Evolutionary conservation across 805 yeast species (phyloP).

Genomic region (Pichia pseudocactophila): DNA sequence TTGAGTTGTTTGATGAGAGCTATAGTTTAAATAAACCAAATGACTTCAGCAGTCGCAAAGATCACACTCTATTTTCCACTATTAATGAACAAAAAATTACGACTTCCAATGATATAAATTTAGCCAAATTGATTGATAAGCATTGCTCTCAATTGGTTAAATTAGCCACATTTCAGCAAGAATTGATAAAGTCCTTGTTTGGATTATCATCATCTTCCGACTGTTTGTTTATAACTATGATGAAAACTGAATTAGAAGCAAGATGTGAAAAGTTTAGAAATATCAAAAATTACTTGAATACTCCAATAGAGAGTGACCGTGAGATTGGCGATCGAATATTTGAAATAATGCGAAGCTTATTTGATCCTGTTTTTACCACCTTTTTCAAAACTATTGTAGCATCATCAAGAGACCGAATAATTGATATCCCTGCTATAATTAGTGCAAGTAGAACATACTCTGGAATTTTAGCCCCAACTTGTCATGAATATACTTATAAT

Average conservation of each 20-base stretch:
- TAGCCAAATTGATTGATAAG: conserved; percentile 7
- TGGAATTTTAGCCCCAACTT: conserved; percentile 34
- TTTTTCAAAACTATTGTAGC: conserved; percentile 29
- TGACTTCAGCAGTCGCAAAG: conserved; percentile 8
- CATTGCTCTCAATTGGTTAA: conserved; percentile 10
- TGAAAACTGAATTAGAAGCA: conserved; percentile 26
- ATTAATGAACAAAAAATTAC: neutral
- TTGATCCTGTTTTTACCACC: conserved; percentile 17
- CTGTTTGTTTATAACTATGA: conserved; percentile 32
- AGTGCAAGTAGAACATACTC: conserved; percentile 34
- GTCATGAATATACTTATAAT: conserved; percentile 55
- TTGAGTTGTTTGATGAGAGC: conserved; percentile 9
- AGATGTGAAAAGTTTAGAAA: conserved; percentile 17
- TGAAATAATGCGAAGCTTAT: conserved; percentile 26
- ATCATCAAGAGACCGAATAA: conserved; percentile 29
- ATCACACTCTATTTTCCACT: conserved; percentile 16
- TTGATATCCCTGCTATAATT: conserved; percentile 36
- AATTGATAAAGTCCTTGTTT: conserved; percentile 35
- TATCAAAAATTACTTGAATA: conserved; percentile 10
- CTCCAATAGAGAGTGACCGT: conserved; percentile 24
- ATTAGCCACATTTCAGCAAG: conserved; percentile 34
- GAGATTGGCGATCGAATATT: conserved; percentile 22
- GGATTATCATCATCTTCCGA: conserved; percentile 35
- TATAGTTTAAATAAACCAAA: conserved; percentile 8
- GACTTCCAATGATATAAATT: neutral